These are phyloP conservation scores for Chalciporus sp. DNA, from an alignment of 1,284 basidiomycete genomes.

Conservation along the genomic window DNA sequence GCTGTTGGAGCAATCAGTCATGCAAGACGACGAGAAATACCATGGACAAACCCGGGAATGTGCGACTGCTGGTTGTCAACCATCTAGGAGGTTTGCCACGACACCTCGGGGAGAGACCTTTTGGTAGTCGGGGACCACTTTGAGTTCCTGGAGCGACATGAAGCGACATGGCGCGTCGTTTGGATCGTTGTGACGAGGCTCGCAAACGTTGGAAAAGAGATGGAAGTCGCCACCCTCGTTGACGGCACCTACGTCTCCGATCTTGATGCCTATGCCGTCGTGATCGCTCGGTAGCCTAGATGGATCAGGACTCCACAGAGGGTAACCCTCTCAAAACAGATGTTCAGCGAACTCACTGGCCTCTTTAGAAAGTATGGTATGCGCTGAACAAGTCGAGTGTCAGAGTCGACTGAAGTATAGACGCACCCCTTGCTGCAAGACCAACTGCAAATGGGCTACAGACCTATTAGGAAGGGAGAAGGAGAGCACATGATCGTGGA, in stretches of 20 bases:
- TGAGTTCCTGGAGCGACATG: neutral
- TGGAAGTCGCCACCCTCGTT: conserved; percentile 2
- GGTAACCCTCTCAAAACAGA: conserved; percentile 2
- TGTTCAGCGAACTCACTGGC: neutral
- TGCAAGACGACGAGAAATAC: no score
- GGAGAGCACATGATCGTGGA: no score
- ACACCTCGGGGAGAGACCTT: neutral
- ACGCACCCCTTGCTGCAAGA: no score
- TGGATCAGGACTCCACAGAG: conserved; percentile 5
- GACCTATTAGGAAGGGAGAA: no score
- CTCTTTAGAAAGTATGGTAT: neutral
- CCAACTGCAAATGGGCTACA: no score
- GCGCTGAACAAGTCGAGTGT: no score
- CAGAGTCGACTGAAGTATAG: no score
- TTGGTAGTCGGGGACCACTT: neutral
- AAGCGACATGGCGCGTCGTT: neutral
- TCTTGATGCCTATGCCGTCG: neutral
- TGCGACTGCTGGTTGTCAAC: no score
- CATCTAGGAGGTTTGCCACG: neutral
- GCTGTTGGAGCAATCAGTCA: neutral
- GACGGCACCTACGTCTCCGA: conserved; percentile 7
- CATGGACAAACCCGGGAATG: no score
- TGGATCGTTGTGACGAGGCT: neutral
- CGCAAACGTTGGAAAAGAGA: conserved; percentile 3
- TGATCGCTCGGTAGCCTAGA: neutral